A percentile compares a stretch with the other conserved stretches of the same genome.
phyloP scores from a whole-genome alignment of 352 stramenopile genomes.

The Aphanomyces invadans region DNA sequence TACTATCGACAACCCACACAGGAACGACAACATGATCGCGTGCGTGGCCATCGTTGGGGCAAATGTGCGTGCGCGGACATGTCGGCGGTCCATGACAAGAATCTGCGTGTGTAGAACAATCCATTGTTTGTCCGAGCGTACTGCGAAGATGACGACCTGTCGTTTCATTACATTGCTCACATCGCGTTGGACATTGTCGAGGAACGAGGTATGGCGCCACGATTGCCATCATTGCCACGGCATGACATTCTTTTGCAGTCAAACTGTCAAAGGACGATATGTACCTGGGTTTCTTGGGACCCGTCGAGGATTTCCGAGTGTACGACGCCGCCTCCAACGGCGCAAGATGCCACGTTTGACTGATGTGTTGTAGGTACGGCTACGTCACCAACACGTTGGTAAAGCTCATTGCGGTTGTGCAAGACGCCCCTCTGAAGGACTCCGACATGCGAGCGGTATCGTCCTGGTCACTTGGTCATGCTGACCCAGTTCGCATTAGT shows the following conservation, averaged over 20 bases:
- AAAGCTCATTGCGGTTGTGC: constrained; percentile 74
- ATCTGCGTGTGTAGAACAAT: constrained; percentile 31
- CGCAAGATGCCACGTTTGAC: no score
- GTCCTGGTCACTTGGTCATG: not conserved
- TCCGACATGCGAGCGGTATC: constrained; percentile 64
- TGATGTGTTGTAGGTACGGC: constrained; percentile 40
- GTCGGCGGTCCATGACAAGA: constrained; percentile 23
- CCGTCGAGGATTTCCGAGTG: constrained; percentile 80
- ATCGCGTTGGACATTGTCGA: constrained; percentile 80
- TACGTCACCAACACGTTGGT: constrained; percentile 83
- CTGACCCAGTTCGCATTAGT: constrained; percentile 32
- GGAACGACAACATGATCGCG: constrained; percentile 48
- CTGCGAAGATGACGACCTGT: constrained; percentile 75
- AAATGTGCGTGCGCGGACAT: constrained; percentile 38
- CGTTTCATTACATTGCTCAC: constrained; percentile 83
- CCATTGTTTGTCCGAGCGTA: constrained; percentile 79
- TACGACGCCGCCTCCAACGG: constrained; percentile 33
- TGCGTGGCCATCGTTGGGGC: constrained; percentile 75
- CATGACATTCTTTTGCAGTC: not conserved
- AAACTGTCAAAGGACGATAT: constrained; percentile 63
- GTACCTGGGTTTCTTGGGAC: constrained; percentile 76
- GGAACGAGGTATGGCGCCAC: constrained; percentile 46
- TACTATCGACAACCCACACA: no score
- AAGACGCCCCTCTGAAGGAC: constrained; percentile 64
- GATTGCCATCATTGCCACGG: constrained; percentile 34